Evolutionary conservation across 352 stramenopile genomes (phyloP), one percentile per base, ranked within the genome.

Genomic region (Phytophthora sp.): DNA sequence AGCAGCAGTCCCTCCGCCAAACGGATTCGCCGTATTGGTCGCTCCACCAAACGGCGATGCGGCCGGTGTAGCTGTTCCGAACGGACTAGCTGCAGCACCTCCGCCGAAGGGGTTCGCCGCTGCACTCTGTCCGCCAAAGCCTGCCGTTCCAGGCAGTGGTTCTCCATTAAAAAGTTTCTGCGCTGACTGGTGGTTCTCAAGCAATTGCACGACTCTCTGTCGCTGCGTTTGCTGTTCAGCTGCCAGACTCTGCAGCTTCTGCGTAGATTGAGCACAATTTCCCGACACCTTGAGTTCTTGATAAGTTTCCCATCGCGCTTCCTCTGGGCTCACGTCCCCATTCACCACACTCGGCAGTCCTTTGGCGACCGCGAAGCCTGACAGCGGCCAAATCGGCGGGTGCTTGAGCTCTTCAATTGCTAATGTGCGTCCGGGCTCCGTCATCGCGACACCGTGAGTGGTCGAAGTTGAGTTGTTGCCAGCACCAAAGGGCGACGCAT

Each of bases 281-380:
- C 83, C 80, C 6, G 60, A 66, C 0, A 69, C 44, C 44, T 88
- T 87, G 28, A 88, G 54, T 48, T 90, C 76, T 41, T 85, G 66
- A 44, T 90, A 86, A 26, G 79, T 70, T 42, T 89, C 80, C 70
- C 75, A 85, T 20, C 79, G 72, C 37, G 76, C 64, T 66, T 92
- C 83, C 56, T 92, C 83, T 18, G 60, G 53, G 35, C 83, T 92
- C 32, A 90, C 27, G 42, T 92, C 83, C 17, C 81, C 80, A 12
- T 56, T 48, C 17, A 92, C 80, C 35, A 85, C 46, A 54, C 78
- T 92, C 6, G 77, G 70, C 4, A 89, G 69, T 74, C 76, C 83
- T 70, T 90, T 90, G 27, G 77, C 55, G 13, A 92, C 70, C 11
- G 71, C 73, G 44, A 88, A 89, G 9, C 80, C 80, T 20, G 83